Base-by-base conservation (phyloP, 2,329 filamentous ascomycete genomes). In the Teratosphaeria destructans region DNA sequence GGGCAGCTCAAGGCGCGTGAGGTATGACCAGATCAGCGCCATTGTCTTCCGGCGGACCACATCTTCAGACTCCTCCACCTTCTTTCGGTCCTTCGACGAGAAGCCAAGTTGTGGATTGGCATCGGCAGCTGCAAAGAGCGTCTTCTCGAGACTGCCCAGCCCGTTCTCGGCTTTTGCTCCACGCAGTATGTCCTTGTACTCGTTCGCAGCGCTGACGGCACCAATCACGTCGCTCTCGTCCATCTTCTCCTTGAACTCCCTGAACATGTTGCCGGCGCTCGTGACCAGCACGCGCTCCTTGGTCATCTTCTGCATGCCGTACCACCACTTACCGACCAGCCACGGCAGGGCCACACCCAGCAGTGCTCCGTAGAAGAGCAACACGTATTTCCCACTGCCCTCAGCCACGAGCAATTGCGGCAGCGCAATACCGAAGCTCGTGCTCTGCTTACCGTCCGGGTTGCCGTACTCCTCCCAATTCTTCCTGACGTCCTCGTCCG, bases 271-370 rank as follows among this genome's bases (percentile, higher is more conserved):
- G 74, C 95, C 95, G 67, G 95, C 92, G 74, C 89, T 96, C 72
- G 94, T 90, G 72, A 96, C 87, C 59, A 96, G 81, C 29, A 97
- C 88, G 67, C 90, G 90, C 75, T 99, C 95, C 77, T 93, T 95
- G 43, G 94, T 97, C 75, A 89, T 85, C 68, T 87, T 85, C 75
- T 96, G 93, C 37, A 90, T 95, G 62, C 95, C 94, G 72, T 99
- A 99, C 94, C 94, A 99, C 94, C 94, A 99, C 61, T 88, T 91
- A 55, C 94, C 94, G 59, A 99, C 93, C 55, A 94, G 80, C 73
- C 95, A 99, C 2, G 94, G 94, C 57, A 99, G 80, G 61, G 96
- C 78, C 62, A 97, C 89, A 59, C 93, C 94, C 57, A 99, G 85
- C 47, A 97, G 82, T 37, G 87, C 76, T 43, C 90, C 92, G 74